A percentile compares a stretch with the other conserved stretches of the same genome.
Conservation (phyloP, 495 filamentous ascomycete species). For the Barbatosphaeria neglecta region DNA sequence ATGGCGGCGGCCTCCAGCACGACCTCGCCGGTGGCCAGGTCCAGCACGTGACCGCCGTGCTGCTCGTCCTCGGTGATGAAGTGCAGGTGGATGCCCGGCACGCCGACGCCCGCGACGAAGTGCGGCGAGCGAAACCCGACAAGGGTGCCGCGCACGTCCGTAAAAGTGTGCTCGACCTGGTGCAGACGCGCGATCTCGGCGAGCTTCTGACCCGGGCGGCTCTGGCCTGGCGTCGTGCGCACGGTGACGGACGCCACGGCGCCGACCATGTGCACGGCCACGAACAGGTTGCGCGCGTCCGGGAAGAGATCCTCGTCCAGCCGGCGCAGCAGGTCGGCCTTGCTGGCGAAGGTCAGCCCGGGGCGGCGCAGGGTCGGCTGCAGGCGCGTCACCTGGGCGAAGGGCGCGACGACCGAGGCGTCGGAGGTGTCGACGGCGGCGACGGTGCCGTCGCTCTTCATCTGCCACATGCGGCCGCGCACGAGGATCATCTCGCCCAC, state of each 20-base stretch:
- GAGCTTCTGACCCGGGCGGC: conserved; percentile 22
- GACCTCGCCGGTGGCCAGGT: conserved; percentile 27
- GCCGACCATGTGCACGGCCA: conserved; percentile 26
- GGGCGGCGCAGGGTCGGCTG: conserved; percentile 8
- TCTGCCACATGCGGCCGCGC: conserved; percentile 35
- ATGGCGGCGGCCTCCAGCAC: conserved; percentile 19
- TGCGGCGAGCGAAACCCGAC: conserved; percentile 38
- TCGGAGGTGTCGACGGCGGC: conserved; percentile 11
- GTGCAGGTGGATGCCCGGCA: conserved; percentile 40
- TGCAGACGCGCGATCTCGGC: conserved; percentile 23
- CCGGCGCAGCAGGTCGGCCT: conserved; percentile 21
- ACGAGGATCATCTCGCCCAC: conserved; percentile 43
- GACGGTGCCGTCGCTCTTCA: conserved; percentile 26
- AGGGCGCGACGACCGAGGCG: conserved; percentile 20
- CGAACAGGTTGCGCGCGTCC: conserved; percentile 24
- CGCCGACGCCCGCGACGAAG: conserved; percentile 36
- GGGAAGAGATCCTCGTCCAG: conserved; percentile 26
- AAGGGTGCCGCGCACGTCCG: conserved; percentile 25
- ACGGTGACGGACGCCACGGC: conserved; percentile 23
- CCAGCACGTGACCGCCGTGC: conserved; percentile 37
- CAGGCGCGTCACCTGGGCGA: conserved; percentile 33
- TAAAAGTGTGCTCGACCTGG: conserved; percentile 26
- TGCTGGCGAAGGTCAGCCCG: conserved; percentile 14
- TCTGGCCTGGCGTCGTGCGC: conserved; percentile 25
- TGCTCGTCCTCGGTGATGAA: conserved; percentile 33